Evolutionary conservation across 192 early-diverging fungal genomes (phyloP), one percentile per base, ranked within the genome.

Genomic region (Podila verticillata): DNA sequence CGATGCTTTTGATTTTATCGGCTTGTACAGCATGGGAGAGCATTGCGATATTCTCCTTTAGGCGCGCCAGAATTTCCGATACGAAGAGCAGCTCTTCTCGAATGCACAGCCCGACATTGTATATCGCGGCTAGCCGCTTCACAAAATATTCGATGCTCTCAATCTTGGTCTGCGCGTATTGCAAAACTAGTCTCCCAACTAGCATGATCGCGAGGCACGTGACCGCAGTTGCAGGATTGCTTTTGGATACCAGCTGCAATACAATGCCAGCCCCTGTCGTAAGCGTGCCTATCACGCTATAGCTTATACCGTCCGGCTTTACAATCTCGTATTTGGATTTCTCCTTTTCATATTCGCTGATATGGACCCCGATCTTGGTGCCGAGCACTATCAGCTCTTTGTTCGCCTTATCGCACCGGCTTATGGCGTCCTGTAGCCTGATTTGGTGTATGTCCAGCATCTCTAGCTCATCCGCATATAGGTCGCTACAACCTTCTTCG

Each of bases 401-500:
- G 30, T 61, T 30, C 32, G 59, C 30, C 59, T 17, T 61, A 34
- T 61, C 59, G 32, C 59, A 61, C 30, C 32, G 28, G 28, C 32
- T 13, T 30, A 61, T 61, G 59, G 9, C 59, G 19, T 61, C 32
- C 30, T 34, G 6, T 32, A 61, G 32, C 10, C 59, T 32, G 26
- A 17, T 61, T 32, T 61, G 59, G 59, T 61, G 59, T 32, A 34
- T 34, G 28, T 61, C 32, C 32, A 61, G 59, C 32, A 61, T 61
- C 59, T 61, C 59, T 34, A 61, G 26, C 59, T 61, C 30, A 1
- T 61, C 59, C 59, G 9, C 59, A 34, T 32, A 61, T 32, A 61
- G 59, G 59, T 61, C 29, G 59, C 7, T 61, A 61, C 59, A 34
- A 61, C 59, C 59, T 61, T 61, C 59, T 61, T 61, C 59, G 32